Conservation (phyloP, 768 basidiomycete genomes). For the Trametes cingulata region DNA sequence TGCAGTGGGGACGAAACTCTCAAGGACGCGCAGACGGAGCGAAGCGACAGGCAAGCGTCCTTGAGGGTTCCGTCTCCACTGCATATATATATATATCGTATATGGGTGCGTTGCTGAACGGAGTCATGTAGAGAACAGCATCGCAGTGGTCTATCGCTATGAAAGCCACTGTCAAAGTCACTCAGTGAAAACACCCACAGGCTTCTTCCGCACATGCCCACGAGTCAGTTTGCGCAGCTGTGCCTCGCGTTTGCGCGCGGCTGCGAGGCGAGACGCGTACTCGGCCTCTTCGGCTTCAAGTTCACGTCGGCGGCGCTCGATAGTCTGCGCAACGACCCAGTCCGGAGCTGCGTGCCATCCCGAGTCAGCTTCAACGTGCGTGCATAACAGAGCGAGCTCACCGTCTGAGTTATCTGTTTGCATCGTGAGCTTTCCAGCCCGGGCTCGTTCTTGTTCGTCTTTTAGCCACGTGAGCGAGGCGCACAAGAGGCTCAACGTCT, state of each 20-base stretch:
- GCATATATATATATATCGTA: no score
- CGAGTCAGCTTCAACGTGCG: no score
- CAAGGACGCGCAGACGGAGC: no score
- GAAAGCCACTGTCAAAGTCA: no score
- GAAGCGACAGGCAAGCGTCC: no score
- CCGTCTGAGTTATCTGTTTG: constrained; percentile 30
- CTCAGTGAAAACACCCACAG: constrained; percentile 45
- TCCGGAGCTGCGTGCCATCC: constrained; percentile 47
- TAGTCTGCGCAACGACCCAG: constrained; percentile 77
- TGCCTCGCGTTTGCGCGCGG: constrained; percentile 66
- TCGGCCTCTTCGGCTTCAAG: constrained; percentile 68
- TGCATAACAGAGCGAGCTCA: background rate
- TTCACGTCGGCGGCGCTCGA: constrained; percentile 61
- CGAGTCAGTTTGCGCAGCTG: constrained; percentile 51
- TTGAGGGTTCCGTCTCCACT: no score
- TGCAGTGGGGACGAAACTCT: no score
- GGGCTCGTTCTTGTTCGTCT: constrained; percentile 69
- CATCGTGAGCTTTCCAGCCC: constrained; percentile 59
- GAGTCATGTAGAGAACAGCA: no score
- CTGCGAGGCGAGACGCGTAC: constrained; percentile 57
- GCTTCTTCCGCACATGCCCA: constrained; percentile 61
- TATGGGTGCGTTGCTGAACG: no score
- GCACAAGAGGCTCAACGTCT: constrained; percentile 80
- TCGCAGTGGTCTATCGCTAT: no score
- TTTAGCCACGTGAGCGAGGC: constrained; percentile 73